phyloP scores from a whole-genome alignment of 176 grass and related monocot species.

The Luzula sylvatica region DNA sequence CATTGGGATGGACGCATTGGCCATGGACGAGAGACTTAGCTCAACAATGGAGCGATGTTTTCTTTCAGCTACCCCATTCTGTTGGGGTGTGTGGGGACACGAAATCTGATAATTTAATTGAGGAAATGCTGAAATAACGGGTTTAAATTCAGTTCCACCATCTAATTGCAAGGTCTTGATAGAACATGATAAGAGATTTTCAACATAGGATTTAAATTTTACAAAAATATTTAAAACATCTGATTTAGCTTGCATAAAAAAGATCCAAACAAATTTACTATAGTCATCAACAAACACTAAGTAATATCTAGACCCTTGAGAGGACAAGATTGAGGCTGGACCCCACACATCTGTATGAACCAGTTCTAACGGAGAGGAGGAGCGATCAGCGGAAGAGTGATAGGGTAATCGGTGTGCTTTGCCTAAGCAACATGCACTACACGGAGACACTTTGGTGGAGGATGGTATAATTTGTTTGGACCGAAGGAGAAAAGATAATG shows the following conservation, averaged over 20 bases:
- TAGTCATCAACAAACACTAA: slow-evolving; percentile 3
- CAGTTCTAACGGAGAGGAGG: too few species aligned
- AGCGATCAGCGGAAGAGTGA: too few species aligned
- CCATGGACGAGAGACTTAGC: neutral
- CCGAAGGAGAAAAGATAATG: too few species aligned
- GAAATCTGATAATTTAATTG: neutral
- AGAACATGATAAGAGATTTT: neutral
- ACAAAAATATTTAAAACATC: neutral
- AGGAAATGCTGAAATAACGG: neutral
- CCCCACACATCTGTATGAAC: too few species aligned
- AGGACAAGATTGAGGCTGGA: too few species aligned
- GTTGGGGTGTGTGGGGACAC: neutral
- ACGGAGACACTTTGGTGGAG: too few species aligned
- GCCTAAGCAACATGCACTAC: too few species aligned
- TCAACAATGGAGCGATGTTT: neutral
- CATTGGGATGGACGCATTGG: neutral
- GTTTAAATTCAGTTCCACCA: neutral
- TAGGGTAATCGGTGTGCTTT: too few species aligned
- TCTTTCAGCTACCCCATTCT: neutral
- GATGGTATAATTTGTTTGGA: too few species aligned
- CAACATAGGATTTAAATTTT: neutral
- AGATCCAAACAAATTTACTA: neutral
- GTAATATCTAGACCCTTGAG: neutral
- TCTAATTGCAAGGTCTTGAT: neutral
- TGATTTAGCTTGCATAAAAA: neutral